Evolutionary conservation across 2,329 filamentous ascomycete genomes (phyloP).

Genomic region (Pyrenophora tritici-repentis): DNA sequence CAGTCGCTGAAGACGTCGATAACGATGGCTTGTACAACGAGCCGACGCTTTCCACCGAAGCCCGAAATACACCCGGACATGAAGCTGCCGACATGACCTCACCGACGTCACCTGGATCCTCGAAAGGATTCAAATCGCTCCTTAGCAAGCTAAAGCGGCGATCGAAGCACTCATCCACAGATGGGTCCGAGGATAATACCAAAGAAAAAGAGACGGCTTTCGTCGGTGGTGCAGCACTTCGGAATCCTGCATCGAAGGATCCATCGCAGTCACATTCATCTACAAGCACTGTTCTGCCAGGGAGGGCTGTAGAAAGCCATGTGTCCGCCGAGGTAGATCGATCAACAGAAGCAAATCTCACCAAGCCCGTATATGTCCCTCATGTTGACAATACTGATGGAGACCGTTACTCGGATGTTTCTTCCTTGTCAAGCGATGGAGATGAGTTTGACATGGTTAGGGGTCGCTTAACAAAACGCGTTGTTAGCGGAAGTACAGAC

Average conservation of each 20-base stretch:
- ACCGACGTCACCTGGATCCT: slow-evolving; percentile 36
- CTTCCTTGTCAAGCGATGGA: slow-evolving; percentile 40
- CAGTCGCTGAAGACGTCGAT: slow-evolving; percentile 16
- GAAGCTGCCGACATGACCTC: slow-evolving; percentile 22
- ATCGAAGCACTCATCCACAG: slow-evolving; percentile 37
- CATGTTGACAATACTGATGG: slow-evolving; percentile 14
- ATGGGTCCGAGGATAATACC: slow-evolving; percentile 15
- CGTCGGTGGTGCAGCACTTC: slow-evolving; percentile 52
- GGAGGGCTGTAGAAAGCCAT: slow-evolving; percentile 10
- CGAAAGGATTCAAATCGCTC: slow-evolving; percentile 46
- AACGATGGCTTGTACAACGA: slow-evolving; percentile 30
- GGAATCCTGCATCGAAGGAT: slow-evolving; percentile 27
- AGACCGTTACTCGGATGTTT: slow-evolving; percentile 38
- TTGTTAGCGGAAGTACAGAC: slow-evolving; percentile 39
- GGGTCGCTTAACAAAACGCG: slow-evolving; percentile 30
- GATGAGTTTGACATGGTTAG: slow-evolving; percentile 12
- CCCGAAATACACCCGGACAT: slow-evolving; percentile 10
- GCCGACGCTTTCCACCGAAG: slow-evolving; percentile 14
- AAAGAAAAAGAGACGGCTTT: slow-evolving; percentile 44
- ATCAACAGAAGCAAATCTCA: slow-evolving; percentile 19
- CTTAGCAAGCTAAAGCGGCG: slow-evolving; percentile 48
- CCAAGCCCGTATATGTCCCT: slow-evolving; percentile 21
- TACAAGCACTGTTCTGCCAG: slow-evolving; percentile 2
- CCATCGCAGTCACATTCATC: slow-evolving; percentile 19
- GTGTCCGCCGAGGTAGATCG: slow-evolving; percentile 9